Percentiles rank a stretch among this genome's conserved stretches.
phyloP scores from a whole-genome alignment of 345 rosid species.

The Heritiera littoralis region DNA sequence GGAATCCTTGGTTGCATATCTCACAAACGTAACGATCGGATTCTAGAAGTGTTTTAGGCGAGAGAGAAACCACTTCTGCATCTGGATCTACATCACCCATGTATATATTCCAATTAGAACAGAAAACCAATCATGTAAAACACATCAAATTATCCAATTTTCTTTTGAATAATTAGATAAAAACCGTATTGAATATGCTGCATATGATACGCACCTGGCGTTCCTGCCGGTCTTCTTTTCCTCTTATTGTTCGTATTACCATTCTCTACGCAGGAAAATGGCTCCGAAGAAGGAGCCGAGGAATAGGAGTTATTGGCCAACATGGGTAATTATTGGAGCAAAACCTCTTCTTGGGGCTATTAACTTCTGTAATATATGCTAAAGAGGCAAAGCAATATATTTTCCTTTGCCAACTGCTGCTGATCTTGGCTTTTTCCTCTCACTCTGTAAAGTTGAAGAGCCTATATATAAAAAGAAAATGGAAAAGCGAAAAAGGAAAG shows the following conservation, averaged over 20 bases:
- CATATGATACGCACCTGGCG: constrained; percentile 59
- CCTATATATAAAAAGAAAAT: background rate
- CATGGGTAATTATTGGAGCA: constrained; percentile 32
- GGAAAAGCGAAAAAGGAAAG: background rate
- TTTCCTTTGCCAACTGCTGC: background rate
- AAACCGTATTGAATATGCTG: background rate
- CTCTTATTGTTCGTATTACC: constrained; percentile 50
- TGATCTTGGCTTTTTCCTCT: constrained; percentile 11
- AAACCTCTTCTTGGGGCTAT: background rate
- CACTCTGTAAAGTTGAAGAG: background rate
- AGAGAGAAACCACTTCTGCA: constrained; percentile 86
- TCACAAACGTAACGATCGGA: constrained; percentile 94
- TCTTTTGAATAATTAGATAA: background rate
- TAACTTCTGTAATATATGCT: background rate
- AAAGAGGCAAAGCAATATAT: background rate
- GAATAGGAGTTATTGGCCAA: constrained; percentile 34
- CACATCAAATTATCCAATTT: background rate
- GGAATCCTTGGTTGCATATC: constrained; percentile 98
- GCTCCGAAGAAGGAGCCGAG: constrained; percentile 41
- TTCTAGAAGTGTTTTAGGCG: constrained; percentile 86
- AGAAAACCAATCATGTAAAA: background rate
- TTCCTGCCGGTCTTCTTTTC: constrained; percentile 85
- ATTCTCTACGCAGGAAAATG: constrained; percentile 43
- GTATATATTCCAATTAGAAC: background rate
- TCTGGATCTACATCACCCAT: constrained; percentile 73